Conservation (phyloP, 805 yeast species). For the Wickerhamomyces kurtzmanii region DNA sequence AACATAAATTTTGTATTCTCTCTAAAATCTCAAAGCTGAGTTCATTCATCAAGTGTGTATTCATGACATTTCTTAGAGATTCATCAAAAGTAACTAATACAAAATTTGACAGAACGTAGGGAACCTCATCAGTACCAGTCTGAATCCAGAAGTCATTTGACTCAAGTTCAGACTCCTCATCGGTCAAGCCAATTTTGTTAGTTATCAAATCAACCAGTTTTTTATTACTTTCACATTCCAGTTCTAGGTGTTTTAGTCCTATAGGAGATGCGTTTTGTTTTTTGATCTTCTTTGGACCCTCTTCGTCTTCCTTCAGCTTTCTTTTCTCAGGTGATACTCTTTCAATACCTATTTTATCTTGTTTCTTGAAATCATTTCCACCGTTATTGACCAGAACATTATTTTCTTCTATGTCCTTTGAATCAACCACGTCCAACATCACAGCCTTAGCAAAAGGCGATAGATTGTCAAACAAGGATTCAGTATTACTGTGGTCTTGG, state of each 20-base stretch:
- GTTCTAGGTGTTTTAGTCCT: conserved; percentile 7
- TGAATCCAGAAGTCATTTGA: conserved; percentile 14
- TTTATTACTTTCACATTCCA: conserved; percentile 6
- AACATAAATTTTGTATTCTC: conserved; percentile 22
- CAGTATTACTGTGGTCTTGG: too few relatives aligned
- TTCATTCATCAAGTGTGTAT: conserved; percentile 4
- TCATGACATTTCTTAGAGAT: conserved; percentile 10
- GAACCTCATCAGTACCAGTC: too few relatives aligned
- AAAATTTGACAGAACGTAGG: conserved; percentile 10
- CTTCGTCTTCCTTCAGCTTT: too few relatives aligned
- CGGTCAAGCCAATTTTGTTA: conserved; percentile 11
- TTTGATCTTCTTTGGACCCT: too few relatives aligned
- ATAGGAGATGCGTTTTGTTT: conserved; percentile 11
- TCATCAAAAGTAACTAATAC: conserved; percentile 14
- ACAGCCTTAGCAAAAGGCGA: too few relatives aligned
- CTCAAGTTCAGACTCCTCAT: conserved; percentile 17
- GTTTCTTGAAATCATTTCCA: too few relatives aligned
- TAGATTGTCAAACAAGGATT: too few relatives aligned
- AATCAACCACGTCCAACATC: too few relatives aligned
- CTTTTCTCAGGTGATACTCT: too few relatives aligned
- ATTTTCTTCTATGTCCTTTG: too few relatives aligned
- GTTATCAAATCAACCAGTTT: conserved; percentile 5
- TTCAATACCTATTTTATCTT: too few relatives aligned
- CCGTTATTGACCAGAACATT: too few relatives aligned
- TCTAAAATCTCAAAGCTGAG: conserved; percentile 18